Conservation (phyloP, 2,329 filamentous ascomycete species). For the Ophiostoma quercus region DNA sequence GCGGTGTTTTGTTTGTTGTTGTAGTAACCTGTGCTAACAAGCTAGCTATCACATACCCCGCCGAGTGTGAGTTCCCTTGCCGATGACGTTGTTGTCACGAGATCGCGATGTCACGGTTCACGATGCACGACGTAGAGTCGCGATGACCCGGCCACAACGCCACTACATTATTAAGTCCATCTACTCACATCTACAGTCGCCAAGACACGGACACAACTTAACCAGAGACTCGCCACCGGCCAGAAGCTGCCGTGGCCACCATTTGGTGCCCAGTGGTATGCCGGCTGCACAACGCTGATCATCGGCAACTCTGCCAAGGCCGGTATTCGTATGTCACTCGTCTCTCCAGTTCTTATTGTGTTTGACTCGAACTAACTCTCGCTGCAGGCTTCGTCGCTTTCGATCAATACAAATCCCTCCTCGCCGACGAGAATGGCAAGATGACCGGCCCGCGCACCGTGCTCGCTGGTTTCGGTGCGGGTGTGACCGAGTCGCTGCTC, state of each 20-base stretch:
- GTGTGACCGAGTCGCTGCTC: conserved; percentile 85
- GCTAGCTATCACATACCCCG: conserved; percentile 78
- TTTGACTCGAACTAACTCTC: not conserved
- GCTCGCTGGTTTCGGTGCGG: conserved; percentile 87
- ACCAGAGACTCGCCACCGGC: conserved; percentile 70
- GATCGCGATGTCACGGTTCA: too few species aligned
- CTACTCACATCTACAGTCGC: not conserved
- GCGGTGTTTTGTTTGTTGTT: conserved; percentile 44
- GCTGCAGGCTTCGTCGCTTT: conserved; percentile 74
- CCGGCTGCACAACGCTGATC: conserved; percentile 92
- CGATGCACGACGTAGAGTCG: too few species aligned
- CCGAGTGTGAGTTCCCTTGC: conserved; percentile 62
- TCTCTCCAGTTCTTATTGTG: conserved; percentile 33
- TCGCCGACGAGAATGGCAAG: conserved; percentile 79
- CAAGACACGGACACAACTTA: conserved; percentile 69
- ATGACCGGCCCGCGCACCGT: conserved; percentile 88
- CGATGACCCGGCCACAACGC: too few species aligned
- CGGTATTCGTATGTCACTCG: conserved; percentile 54
- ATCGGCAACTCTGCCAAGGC: conserved; percentile 96
- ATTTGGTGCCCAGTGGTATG: conserved; percentile 93
- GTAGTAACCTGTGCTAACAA: conserved; percentile 29
- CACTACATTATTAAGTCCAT: too few species aligned
- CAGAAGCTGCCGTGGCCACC: conserved; percentile 92
- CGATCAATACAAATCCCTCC: conserved; percentile 81
- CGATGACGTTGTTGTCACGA: not conserved